Evolutionary conservation across 2,329 filamentous ascomycete species (phyloP).

Genomic region (Trichoderma sp.): DNA sequence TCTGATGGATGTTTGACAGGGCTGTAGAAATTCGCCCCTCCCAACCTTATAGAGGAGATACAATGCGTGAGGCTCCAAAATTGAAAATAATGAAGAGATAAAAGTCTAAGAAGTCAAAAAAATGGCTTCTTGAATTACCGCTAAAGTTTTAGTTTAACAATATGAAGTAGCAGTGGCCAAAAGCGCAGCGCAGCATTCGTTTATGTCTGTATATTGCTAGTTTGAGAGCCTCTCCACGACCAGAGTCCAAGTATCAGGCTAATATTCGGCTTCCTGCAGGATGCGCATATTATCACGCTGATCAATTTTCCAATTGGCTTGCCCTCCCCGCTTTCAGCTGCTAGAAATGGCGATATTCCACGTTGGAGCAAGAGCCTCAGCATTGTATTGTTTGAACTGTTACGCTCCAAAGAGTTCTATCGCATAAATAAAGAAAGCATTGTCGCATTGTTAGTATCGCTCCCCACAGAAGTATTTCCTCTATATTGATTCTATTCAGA

Average conservation of each 20-base stretch:
- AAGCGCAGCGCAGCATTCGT: not conserved
- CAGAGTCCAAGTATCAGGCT: not conserved
- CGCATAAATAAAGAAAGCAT: not conserved
- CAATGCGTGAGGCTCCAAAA: not conserved
- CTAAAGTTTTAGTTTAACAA: not conserved
- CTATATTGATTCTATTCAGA: not conserved
- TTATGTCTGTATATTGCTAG: not conserved
- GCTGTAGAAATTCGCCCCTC: not conserved
- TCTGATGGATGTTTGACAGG: not conserved
- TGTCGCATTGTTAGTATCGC: not conserved
- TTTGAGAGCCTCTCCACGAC: not conserved
- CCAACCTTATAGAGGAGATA: not conserved
- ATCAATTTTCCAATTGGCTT: not conserved
- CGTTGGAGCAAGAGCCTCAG: not conserved
- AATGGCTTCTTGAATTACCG: not conserved
- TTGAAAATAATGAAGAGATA: not conserved
- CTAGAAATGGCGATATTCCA: not conserved
- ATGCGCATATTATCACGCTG: not conserved
- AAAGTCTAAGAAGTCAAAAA: not conserved
- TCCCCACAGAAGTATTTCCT: not conserved
- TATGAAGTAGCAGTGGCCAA: not conserved
- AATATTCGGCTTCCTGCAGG: constrained; percentile 7
- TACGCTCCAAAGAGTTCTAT: not conserved
- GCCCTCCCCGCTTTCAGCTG: not conserved
- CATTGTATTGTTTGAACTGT: not conserved